These are phyloP conservation scores for Cyathus pygmaeus DNA, from an alignment of 1,284 basidiomycete species.

Conservation along the genomic window DNA sequence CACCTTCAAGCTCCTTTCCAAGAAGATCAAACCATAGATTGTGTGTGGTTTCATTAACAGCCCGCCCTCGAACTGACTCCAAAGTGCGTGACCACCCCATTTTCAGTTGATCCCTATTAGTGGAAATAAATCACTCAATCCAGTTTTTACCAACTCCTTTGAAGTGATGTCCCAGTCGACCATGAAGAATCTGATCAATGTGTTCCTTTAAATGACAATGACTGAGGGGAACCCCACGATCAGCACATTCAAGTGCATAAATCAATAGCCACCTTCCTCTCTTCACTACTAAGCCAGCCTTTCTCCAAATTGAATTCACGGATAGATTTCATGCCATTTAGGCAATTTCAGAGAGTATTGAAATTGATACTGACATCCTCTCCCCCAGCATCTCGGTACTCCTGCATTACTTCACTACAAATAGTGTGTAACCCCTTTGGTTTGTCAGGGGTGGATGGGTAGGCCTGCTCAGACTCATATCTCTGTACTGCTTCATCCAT, in stretches of 20 bases:
- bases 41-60: slow-evolving; percentile 45
- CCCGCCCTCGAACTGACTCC: slow-evolving; percentile 38
- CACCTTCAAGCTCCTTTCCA: slow-evolving; percentile 13
- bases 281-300: slow-evolving; percentile 31
- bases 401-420: not conserved
- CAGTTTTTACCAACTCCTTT: slow-evolving; percentile 45
- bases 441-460: not conserved
- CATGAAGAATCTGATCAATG: slow-evolving; percentile 38
- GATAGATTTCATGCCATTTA: slow-evolving; percentile 17
- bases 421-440: not conserved
- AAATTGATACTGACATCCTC: not conserved
- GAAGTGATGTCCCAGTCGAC: slow-evolving; percentile 19
- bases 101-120: slow-evolving; percentile 34
- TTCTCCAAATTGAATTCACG: slow-evolving; percentile 29
- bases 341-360: not conserved
- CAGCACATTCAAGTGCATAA: slow-evolving; percentile 34
- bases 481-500: slow-evolving; percentile 1
- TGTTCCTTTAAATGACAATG: slow-evolving; percentile 40
- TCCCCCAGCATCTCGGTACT: not conserved
- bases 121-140: slow-evolving; percentile 41
- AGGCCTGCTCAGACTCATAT: not conserved
- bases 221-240: slow-evolving; percentile 45
- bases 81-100: slow-evolving; percentile 35
- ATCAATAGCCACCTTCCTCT: slow-evolving; percentile 34
- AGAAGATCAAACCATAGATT: slow-evolving; percentile 38